These are phyloP conservation scores for Suhomyces taliae DNA, from an alignment of 1,139 yeast species.

Conservation along the genomic window DNA sequence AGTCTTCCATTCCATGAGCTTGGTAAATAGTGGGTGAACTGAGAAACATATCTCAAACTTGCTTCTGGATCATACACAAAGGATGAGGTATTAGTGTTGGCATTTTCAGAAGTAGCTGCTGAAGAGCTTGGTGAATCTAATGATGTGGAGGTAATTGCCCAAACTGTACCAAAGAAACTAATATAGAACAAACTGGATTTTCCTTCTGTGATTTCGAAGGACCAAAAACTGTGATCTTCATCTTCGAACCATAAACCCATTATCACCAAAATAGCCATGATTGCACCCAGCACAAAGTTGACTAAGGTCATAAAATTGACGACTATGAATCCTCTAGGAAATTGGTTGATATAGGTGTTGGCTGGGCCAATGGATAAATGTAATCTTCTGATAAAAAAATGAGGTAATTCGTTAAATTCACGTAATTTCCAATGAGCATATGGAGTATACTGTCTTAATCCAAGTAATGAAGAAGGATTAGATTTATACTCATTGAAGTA, in stretches of 20 bases:
- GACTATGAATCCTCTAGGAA: constrained; percentile 74
- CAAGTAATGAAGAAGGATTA: constrained; percentile 81
- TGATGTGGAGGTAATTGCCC: constrained; percentile 57
- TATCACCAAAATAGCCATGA: constrained; percentile 83
- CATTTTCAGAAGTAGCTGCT: constrained; percentile 14
- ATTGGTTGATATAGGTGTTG: constrained; percentile 79
- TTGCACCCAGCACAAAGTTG: constrained; percentile 82
- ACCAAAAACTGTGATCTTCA: constrained; percentile 73
- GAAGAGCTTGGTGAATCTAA: constrained; percentile 26
- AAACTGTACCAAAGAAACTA: constrained; percentile 77
- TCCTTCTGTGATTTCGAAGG: constrained; percentile 82
- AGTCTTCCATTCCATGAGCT: constrained; percentile 79
- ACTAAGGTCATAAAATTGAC: constrained; percentile 58
- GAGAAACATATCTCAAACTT: constrained; percentile 71
- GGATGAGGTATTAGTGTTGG: constrained; percentile 27
- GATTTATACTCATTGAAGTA: constrained; percentile 91
- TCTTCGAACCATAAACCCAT: constrained; percentile 83
- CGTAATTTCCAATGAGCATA: constrained; percentile 93
- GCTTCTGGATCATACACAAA: constrained; percentile 87
- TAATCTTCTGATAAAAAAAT: constrained; percentile 76
- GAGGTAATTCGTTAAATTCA: constrained; percentile 90
- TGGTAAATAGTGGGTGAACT: constrained; percentile 89
- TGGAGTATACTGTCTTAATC: constrained; percentile 84
- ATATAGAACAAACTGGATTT: constrained; percentile 83
- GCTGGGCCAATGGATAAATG: constrained; percentile 80